Evolutionary conservation across 1,284 basidiomycete species (phyloP).

Genomic region (Moniliophthora roreri): DNA sequence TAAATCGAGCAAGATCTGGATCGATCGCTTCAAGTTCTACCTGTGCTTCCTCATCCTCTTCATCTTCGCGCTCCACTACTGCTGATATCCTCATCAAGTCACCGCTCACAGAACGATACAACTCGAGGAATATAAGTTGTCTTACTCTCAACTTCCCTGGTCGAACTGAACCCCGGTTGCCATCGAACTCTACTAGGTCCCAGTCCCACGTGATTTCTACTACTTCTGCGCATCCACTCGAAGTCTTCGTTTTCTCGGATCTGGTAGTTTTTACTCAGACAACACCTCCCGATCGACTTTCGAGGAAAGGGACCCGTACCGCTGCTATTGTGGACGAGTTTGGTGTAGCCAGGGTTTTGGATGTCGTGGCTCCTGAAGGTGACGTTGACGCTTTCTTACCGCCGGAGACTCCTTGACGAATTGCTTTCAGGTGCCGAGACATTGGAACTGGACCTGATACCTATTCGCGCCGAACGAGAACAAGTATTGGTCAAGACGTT

Average conservation of each 20-base stretch:
- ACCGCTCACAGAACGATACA: slow-evolving; percentile 7
- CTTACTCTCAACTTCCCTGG: slow-evolving; percentile 3
- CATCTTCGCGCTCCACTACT: slow-evolving; percentile 20
- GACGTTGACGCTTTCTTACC: neutral
- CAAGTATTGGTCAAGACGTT: neutral
- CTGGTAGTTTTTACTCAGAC: slow-evolving; percentile 49
- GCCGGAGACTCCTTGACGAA: neutral
- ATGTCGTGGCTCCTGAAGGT: slow-evolving; percentile 38
- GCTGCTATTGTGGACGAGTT: slow-evolving; percentile 47
- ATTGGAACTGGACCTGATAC: neutral
- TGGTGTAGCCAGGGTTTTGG: slow-evolving; percentile 58
- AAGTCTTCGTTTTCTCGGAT: slow-evolving; percentile 72
- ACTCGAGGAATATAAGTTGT: neutral
- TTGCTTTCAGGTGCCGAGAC: neutral
- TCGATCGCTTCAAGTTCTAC: slow-evolving; percentile 41
- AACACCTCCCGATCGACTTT: slow-evolving; percentile 22
- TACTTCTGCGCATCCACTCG: too few relatives aligned
- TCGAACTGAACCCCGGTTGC: slow-evolving; percentile 5
- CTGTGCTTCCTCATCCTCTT: slow-evolving; percentile 25
- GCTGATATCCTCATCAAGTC: slow-evolving; percentile 13
- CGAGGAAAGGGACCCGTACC: too few relatives aligned
- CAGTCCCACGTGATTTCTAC: too few relatives aligned
- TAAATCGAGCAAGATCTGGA: slow-evolving; percentile 41
- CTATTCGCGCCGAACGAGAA: neutral
- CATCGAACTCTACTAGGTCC: slow-evolving; percentile 19